Evolutionary conservation across 768 basidiomycete genomes (phyloP).

Genomic region (Arthromyces matolae): DNA sequence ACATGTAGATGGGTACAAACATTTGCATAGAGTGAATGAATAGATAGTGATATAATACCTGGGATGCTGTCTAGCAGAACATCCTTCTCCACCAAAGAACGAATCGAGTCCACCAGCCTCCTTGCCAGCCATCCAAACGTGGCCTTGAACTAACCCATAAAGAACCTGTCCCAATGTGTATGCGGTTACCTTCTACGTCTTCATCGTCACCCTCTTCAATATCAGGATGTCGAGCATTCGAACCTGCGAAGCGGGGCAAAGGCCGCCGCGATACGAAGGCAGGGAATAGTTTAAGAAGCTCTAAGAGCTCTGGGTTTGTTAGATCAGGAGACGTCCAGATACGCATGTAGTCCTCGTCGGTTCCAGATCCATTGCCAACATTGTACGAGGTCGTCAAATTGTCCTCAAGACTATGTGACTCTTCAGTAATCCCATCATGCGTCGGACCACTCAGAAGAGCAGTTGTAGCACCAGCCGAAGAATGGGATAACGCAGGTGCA

Average conservation of each 20-base stretch:
- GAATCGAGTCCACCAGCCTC: constrained; percentile 78
- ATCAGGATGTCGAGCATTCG: constrained; percentile 43
- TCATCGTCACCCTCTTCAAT: constrained; percentile 69
- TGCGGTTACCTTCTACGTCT: constrained; percentile 47
- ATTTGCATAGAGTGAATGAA: constrained; percentile 5
- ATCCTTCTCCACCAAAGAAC: constrained; percentile 74
- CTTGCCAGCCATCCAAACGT: constrained; percentile 65
- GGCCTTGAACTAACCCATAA: constrained; percentile 71
- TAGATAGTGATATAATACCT: constrained; percentile 6
- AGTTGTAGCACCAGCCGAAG: constrained; percentile 31
- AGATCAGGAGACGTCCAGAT: constrained; percentile 83
- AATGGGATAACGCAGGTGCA: constrained; percentile 51
- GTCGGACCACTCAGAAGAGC: constrained; percentile 27
- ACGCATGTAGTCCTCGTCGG: constrained; percentile 54
- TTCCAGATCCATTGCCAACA: constrained; percentile 26
- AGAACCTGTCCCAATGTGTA: constrained; percentile 77
- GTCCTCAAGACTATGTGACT: constrained; percentile 33
- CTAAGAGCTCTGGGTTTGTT: constrained; percentile 66
- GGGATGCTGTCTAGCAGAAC: constrained; percentile 54
- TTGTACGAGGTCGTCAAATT: constrained; percentile 32
- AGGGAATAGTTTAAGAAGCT: constrained; percentile 73
- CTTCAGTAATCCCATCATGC: constrained; percentile 36
- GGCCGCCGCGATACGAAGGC: constrained; percentile 65
- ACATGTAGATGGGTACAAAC: constrained; percentile 20
- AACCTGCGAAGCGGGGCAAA: constrained; percentile 67